phyloP scores from a whole-genome alignment of 2,329 filamentous ascomycete genomes.

The Orbilia quercus region DNA sequence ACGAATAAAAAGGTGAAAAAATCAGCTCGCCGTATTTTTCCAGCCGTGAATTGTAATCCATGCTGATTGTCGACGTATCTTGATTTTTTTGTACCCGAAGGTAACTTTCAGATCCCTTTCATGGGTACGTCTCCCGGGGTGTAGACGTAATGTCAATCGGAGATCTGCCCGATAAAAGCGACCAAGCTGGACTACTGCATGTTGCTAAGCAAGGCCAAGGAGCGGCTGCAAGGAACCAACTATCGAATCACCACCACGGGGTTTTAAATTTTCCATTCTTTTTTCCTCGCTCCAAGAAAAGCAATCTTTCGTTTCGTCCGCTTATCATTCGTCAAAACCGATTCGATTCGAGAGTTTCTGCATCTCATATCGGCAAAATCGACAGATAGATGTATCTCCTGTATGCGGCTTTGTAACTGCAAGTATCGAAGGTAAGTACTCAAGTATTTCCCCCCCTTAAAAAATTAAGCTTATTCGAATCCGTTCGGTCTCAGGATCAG shows the following conservation, averaged over 20 bases:
- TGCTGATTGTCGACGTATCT: conserved; percentile 10
- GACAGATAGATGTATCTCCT: no score
- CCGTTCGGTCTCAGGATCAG: conserved; percentile 7
- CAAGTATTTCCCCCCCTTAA: background rate
- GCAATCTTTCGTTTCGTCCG: conserved; percentile 14
- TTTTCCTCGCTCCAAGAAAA: conserved; percentile 15
- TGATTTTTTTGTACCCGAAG: conserved; percentile 55
- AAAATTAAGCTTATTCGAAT: no score
- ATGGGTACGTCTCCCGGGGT: conserved; percentile 21
- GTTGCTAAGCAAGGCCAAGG: conserved; percentile 19
- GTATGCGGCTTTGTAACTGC: conserved; percentile 11
- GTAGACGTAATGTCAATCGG: conserved; percentile 41
- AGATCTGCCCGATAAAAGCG: conserved; percentile 43
- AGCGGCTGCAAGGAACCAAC: conserved; percentile 46
- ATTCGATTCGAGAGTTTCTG: no score
- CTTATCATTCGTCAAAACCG: conserved; percentile 10
- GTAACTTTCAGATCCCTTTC: conserved; percentile 34
- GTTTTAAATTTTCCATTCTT: no score
- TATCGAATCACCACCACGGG: no score
- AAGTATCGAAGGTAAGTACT: conserved; percentile 11
- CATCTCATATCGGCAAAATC: background rate
- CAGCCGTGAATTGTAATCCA: conserved; percentile 3
- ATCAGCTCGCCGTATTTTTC: conserved; percentile 17
- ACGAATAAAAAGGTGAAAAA: no score
- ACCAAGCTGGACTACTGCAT: conserved; percentile 19